phyloP scores from a whole-genome alignment of 768 basidiomycete genomes.

The Panus rudis region DNA sequence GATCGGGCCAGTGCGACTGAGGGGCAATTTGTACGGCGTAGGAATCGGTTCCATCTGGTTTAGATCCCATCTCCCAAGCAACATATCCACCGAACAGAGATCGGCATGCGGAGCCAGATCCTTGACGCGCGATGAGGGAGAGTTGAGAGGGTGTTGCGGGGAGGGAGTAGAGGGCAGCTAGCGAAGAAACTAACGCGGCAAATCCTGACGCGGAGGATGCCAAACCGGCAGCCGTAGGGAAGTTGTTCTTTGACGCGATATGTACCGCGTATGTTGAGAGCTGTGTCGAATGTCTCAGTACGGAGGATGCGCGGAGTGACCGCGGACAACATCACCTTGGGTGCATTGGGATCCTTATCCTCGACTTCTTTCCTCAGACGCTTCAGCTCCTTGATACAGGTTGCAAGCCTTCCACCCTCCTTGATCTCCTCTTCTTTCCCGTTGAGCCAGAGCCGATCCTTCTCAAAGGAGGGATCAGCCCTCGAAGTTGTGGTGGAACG shows the following conservation, averaged over 20 bases:
- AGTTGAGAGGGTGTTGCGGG: conserved; percentile 73
- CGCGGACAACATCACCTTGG: conserved; percentile 46
- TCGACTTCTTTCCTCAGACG: conserved; percentile 70
- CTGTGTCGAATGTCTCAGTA: conserved; percentile 29
- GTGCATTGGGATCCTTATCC: conserved; percentile 52
- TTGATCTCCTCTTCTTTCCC: conserved; percentile 89
- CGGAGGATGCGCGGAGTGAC: not conserved
- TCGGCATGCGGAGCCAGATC: conserved; percentile 95
- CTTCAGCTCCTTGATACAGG: conserved; percentile 86
- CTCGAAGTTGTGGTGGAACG: conserved; percentile 90
- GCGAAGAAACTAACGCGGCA: conserved; percentile 87
- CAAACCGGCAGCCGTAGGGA: conserved; percentile 97
- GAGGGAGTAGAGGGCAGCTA: conserved; percentile 81
- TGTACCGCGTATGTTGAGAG: conserved; percentile 71
- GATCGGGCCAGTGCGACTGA: conserved; percentile 84
- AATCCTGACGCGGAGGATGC: conserved; percentile 97
- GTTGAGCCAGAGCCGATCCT: conserved; percentile 91
- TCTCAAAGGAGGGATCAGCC: conserved; percentile 63
- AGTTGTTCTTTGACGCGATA: conserved; percentile 95
- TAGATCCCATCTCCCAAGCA: conserved; percentile 79
- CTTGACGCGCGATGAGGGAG: conserved; percentile 92
- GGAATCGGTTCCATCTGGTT: conserved; percentile 72
- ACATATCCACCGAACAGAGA: conserved; percentile 97
- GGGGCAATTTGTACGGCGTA: conserved; percentile 84
- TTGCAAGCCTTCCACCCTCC: conserved; percentile 64